phyloP scores from a whole-genome alignment of 2,329 filamentous ascomycete genomes.

The Lasiodiplodia gonubiensis region DNA sequence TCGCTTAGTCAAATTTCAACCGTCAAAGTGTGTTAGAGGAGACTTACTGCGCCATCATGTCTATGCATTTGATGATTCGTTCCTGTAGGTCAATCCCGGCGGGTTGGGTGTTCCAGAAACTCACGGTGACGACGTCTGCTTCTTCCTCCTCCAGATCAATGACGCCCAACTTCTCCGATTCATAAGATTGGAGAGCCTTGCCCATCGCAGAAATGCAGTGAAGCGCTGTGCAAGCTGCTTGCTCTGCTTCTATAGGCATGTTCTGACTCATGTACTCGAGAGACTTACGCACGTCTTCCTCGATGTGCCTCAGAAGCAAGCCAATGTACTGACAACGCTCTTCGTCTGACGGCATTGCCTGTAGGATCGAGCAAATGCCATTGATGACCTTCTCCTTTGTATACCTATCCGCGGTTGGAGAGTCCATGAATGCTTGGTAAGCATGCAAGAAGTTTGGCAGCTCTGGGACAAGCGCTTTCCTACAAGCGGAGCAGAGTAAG shows the following conservation, averaged over 20 bases:
- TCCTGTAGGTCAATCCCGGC: conserved; percentile 53
- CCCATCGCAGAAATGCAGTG: conserved; percentile 73
- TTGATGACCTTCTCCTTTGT: conserved; percentile 76
- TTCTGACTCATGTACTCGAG: conserved; percentile 29
- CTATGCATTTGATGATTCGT: conserved; percentile 59
- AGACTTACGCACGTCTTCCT: conserved; percentile 45
- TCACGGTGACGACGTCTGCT: conserved; percentile 49
- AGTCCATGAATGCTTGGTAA: conserved; percentile 68
- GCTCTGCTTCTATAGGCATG: conserved; percentile 47
- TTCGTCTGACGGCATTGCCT: conserved; percentile 68
- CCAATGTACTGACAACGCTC: conserved; percentile 61
- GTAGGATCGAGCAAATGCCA: conserved; percentile 76
- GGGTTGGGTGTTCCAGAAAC: conserved; percentile 59
- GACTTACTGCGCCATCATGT: conserved; percentile 49
- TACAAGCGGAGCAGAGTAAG: conserved; percentile 76
- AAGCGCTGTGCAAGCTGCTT: conserved; percentile 60
- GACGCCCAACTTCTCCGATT: conserved; percentile 57
- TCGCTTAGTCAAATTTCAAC: conserved; percentile 4
- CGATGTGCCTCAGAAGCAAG: conserved; percentile 66
- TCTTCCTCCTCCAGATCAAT: conserved; percentile 69
- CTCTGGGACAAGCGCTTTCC: conserved; percentile 70
- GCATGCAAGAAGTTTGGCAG: conserved; percentile 72
- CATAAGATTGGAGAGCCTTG: conserved; percentile 71
- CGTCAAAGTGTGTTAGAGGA: neutral
- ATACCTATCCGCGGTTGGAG: conserved; percentile 67